Base-by-base conservation (phyloP, 1,139 yeast genomes). In the Insectozyma bohioensis region DNA sequence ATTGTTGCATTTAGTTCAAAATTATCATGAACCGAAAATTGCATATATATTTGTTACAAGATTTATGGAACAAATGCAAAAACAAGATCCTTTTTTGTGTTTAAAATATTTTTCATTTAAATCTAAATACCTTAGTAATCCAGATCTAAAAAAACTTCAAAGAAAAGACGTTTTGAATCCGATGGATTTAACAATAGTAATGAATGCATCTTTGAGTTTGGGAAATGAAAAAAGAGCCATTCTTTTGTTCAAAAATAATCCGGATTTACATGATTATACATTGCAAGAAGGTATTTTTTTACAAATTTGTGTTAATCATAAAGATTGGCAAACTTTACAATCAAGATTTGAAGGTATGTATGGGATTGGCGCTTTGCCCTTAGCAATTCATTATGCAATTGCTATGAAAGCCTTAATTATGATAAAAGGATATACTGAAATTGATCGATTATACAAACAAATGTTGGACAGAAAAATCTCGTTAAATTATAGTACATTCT, bases 381-480 rank as follows among this genome's bases (percentile, higher is more conserved):
- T 71, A 31, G 58, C 73, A 10, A 51, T 61, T 5, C 88, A 84
- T 49, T 85, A 84, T 50, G 69, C 76, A 4, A 69, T 78, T 21
- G 78, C 83, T 4, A 77, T 87, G 75, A 60, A 65, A 34, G 79
- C 87, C 0, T 61, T 85, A 40, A 78, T 86, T 0, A 50, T 57
- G 6, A 57, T 75, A 28, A 87, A 87, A 1, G 78, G 80, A 18
- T 51, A 59, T 3, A 67, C 67, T 10, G 72, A 78, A 39, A 73
- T 82, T 9, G 72, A 77, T 24, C 59, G 62, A 33, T 61, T 85
- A 12, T 78, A 67, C 56, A 55, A 63, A 1, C 78, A 75, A 41
- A 54, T 75, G 30, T 36, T 62, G 10, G 56, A 63, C 36, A 63
- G 83, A 37, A 65, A 69, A 0, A 28, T 19, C 9, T 12, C 10